Evolutionary conservation across 495 filamentous ascomycete genomes (phyloP), one percentile per base, ranked within the genome.

Genomic region (Mycothermus thermophilus): DNA sequence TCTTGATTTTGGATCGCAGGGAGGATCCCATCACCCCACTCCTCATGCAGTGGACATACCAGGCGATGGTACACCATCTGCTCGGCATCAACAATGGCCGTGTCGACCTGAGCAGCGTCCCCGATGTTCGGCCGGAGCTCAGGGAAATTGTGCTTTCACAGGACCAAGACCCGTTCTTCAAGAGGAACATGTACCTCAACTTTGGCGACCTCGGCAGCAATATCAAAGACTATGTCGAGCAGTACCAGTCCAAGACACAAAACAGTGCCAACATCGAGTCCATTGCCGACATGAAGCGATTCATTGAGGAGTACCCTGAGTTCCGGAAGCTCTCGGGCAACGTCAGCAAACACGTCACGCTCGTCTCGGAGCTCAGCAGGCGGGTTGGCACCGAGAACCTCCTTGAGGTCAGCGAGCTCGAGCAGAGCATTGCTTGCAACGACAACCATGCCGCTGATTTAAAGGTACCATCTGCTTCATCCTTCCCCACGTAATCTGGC

Each of bases 151-250:
- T 93, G 8, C 63, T 97, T 13, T 93, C 88, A 1, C 92, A 92
- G 57, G 92, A 96, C 42, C 92, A 96, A 55, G 90, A 97, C 50
- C 92, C 90, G 0, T 97, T 97, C 62, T 97, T 96, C 63, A 94
- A 95, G 60, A 95, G 93, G 62, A 97, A 97, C 55, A 96, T 97
- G 92, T 97, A 86, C 48, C 76, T 93, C 47, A 97, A 97, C 48
- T 97, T 96, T 55, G 90, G 90, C 27, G 90, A 97, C 43, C 71
- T 97, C 13, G 90, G 90, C 14, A 83, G 90, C 34, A 96, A 93
- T 51, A 95, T 95, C 55, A 96, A 96, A 54, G 87, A 95, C 40
- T 96, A 96, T 54, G 90, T 97, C 39, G 84, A 92, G 54, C 90
- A 95, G 43, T 96, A 94, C 52, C 90, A 95, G 47, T 82, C 77